phyloP scores from a whole-genome alignment of 495 filamentous ascomycete genomes.

The Podospora fimiseda region DNA sequence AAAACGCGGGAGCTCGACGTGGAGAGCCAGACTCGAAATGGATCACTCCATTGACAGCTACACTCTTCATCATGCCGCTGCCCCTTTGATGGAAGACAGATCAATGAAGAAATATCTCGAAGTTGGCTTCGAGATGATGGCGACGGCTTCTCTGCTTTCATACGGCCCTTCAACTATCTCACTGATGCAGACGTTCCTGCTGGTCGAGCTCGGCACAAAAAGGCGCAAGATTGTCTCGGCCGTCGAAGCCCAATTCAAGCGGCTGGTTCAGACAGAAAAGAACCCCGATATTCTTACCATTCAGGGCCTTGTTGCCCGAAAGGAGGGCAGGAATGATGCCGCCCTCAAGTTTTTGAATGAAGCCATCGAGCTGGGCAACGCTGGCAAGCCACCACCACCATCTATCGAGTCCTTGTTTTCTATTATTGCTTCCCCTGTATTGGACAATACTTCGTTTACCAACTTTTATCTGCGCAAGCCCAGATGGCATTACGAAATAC shows the following conservation, averaged over 20 bases:
- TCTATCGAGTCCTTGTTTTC: neutral
- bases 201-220: neutral
- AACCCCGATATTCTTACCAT: slow-evolving; percentile 20
- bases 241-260: slow-evolving; percentile 6
- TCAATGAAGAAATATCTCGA: neutral
- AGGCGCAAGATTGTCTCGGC: neutral
- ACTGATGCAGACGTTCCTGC: slow-evolving; percentile 8
- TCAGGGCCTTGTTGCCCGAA: slow-evolving; percentile 7
- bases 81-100: slow-evolving; percentile 9
- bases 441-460: neutral
- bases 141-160: slow-evolving; percentile 16
- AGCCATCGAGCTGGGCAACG: slow-evolving; percentile 15
- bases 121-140: slow-evolving; percentile 21
- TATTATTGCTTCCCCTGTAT: too few relatives aligned
- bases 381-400: neutral
- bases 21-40: neutral
- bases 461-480: slow-evolving; percentile 6
- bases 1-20: slow-evolving; percentile 1
- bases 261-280: neutral
- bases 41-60: slow-evolving; percentile 20
- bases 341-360: slow-evolving; percentile 18
- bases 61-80: slow-evolving; percentile 19
- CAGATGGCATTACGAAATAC: slow-evolving; percentile 28
- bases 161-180: slow-evolving; percentile 24
- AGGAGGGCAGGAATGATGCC: neutral